These are phyloP conservation scores for Arthrobotrys sinensis DNA, from an alignment of 2,329 filamentous ascomycete genomes.

Conservation along the genomic window DNA sequence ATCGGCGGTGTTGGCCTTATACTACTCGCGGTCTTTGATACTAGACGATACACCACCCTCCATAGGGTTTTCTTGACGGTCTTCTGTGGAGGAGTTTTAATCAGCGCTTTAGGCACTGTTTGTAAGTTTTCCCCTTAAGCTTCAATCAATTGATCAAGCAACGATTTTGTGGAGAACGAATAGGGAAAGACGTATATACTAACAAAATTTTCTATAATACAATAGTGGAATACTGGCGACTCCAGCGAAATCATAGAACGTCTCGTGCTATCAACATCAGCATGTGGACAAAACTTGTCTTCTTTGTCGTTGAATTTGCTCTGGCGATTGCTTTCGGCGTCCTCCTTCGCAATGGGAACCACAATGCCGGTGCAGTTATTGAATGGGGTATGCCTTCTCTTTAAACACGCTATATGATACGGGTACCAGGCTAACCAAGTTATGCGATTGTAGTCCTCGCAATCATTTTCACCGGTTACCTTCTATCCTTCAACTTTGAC, in stretches of 20 bases:
- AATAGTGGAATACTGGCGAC: constrained; percentile 63
- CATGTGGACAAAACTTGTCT: constrained; percentile 89
- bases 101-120: constrained; percentile 74
- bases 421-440: constrained; percentile 1
- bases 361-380: constrained; percentile 81
- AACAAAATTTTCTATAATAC: constrained; percentile 15
- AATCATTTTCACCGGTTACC: constrained; percentile 88
- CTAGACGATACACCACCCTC: constrained; percentile 75
- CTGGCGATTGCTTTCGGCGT: constrained; percentile 80
- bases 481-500: constrained; percentile 79
- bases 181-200: no score
- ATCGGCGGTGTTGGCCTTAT: constrained; percentile 85
- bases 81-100: constrained; percentile 88
- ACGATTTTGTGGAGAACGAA: no score
- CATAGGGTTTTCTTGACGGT: constrained; percentile 84
- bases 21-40: constrained; percentile 88
- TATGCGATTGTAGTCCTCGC: constrained; percentile 75
- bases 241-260: constrained; percentile 74
- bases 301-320: constrained; percentile 83
- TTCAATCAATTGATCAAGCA: no score
- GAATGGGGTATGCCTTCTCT: constrained; percentile 74
- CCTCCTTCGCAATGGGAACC: constrained; percentile 70
- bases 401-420: constrained; percentile 14
- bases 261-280: constrained; percentile 81
- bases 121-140: constrained; percentile 28